phyloP scores from a whole-genome alignment of 1,284 basidiomycete genomes.

The Trichosporon faecale region DNA sequence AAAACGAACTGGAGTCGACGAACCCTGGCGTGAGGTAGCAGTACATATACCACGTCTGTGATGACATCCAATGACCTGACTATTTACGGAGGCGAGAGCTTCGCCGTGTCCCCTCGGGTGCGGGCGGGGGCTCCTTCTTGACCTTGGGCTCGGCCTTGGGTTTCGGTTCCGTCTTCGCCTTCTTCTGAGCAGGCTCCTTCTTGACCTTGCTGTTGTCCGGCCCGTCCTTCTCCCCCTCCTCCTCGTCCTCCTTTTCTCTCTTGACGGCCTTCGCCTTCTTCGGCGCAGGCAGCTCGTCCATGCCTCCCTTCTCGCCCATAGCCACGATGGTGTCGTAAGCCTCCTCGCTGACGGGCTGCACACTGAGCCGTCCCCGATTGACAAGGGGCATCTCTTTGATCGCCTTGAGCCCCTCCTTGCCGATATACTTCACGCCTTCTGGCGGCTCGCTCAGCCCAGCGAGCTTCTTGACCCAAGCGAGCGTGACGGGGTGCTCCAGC shows the following conservation, averaged over 20 bases:
- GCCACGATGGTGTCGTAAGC: constrained; percentile 68
- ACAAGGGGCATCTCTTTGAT: constrained; percentile 73
- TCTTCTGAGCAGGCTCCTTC: neutral
- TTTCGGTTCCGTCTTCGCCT: neutral
- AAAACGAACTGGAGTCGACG: neutral
- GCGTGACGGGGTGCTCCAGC: constrained; percentile 70
- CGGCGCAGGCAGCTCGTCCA: constrained; percentile 14
- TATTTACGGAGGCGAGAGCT: constrained; percentile 18
- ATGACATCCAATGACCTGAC: constrained; percentile 10
- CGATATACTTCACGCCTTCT: constrained; percentile 63
- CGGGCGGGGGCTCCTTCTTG: constrained; percentile 19
- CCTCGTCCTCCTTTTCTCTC: neutral
- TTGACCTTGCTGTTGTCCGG: neutral
- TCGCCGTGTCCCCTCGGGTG: constrained; percentile 16
- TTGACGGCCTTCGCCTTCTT: constrained; percentile 7
- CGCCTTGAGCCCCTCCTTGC: constrained; percentile 58
- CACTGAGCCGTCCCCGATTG: constrained; percentile 75
- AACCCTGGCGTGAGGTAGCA: neutral
- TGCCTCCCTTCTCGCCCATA: constrained; percentile 67
- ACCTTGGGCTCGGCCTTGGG: neutral
- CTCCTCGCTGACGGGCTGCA: constrained; percentile 66
- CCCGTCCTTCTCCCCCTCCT: constrained; percentile 14
- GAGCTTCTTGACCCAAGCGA: constrained; percentile 70
- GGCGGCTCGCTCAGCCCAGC: constrained; percentile 55
- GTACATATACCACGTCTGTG: constrained; percentile 2